phyloP scores from a whole-genome alignment of 148 eudicot species.

The Persicaria tinctoria region DNA sequence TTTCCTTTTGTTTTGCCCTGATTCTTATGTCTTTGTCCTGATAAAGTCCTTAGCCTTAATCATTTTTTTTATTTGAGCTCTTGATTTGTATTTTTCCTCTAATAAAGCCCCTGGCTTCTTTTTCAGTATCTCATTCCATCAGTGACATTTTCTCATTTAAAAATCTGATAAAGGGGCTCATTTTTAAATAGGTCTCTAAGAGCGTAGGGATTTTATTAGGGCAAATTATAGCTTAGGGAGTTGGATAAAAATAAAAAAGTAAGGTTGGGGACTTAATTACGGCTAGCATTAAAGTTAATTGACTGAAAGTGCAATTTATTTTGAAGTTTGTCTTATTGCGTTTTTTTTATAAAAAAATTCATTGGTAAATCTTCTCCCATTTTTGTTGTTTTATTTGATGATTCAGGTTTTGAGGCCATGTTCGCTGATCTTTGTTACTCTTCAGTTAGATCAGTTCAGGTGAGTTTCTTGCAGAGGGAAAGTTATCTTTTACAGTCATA shows the following conservation, averaged over 20 bases:
- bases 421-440: slow-evolving; percentile 98
- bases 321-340: background rate
- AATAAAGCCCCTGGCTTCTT: background rate
- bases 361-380: background rate
- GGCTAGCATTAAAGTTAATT: background rate
- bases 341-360: background rate
- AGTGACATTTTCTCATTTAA: background rate
- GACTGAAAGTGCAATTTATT: background rate
- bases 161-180: background rate
- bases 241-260: background rate
- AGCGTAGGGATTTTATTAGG: background rate
- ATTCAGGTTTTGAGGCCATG: slow-evolving; percentile 97
- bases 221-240: background rate
- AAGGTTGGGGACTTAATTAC: background rate
- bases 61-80: background rate
- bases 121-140: background rate
- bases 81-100: background rate
- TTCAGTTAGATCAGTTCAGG: slow-evolving; percentile 97
- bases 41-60: background rate
- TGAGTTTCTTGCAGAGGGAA: slow-evolving; percentile 17
- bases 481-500: slow-evolving; percentile 6
- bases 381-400: background rate
- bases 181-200: background rate
- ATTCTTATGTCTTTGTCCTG: background rate
- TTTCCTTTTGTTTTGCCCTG: background rate